Evolutionary conservation across 2,329 filamentous ascomycete genomes (phyloP), one percentile per base, ranked within the genome.

Genomic region (Leptographium lundbergii): DNA sequence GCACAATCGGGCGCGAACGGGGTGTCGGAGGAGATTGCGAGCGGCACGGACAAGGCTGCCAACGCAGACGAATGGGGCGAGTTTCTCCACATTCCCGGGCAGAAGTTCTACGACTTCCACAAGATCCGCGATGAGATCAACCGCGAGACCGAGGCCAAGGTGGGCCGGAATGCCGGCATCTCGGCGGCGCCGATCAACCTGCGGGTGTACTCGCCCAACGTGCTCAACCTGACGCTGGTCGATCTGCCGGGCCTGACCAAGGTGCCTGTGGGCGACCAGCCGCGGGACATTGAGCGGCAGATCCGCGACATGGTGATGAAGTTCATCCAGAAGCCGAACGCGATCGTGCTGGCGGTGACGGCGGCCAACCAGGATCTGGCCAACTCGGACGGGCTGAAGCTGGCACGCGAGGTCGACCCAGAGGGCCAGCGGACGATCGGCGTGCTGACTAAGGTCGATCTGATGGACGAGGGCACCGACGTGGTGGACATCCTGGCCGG

Each of bases 401-500:
- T 99, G 62, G 94, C 94, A 61, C 87, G 94, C 57, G 90, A 99
- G 83, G 94, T 99, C 58, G 94, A 99, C 72, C 88, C 94, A 2
- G 86, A 96, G 72, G 94, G 94, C 63, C 85, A 89, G 72, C 84
- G 94, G 70, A 99, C 94, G 24, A 97, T 99, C 69, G 94, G 94
- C 68, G 92, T 99, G 60, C 80, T 99, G 61, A 97, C 94, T 61
- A 99, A 99, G 75, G 78, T 99, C 64, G 94, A 99, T 71, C 77
- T 99, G 60, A 99, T 99, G 94, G 94, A 99, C 69, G 92, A 99
- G 69, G 94, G 94, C 63, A 99, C 94, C 60, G 97, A 99, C 69
- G 94, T 94, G 19, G 80, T 99, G 66, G 94, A 99, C 69, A 99
- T 99, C 77, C 80, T 99, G 68, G 95, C 94, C 64, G 95, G 95